Conservation (phyloP, 805 yeast genomes). For the Kuraishia cidri region DNA sequence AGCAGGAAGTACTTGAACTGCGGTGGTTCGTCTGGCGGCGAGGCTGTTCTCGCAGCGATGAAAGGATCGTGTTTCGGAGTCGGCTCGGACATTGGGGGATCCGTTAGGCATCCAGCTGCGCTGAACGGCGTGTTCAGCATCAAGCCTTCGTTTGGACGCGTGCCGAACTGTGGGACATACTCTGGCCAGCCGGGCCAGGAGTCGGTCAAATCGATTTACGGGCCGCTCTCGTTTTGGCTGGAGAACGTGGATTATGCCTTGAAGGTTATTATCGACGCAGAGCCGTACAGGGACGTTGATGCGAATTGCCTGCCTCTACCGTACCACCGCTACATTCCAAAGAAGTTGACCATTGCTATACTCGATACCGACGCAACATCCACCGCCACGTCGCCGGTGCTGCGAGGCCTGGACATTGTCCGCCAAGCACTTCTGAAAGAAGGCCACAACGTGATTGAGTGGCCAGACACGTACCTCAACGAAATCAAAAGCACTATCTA, state of each 20-base stretch:
- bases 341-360: conserved; percentile 29
- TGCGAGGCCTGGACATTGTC: conserved; percentile 28
- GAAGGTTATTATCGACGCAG: conserved; percentile 10
- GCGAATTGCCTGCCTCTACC: conserved; percentile 32
- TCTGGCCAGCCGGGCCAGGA: conserved; percentile 24
- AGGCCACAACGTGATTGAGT: conserved; percentile 41
- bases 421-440: conserved; percentile 20
- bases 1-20: conserved; percentile 37
- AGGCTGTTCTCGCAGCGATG: conserved; percentile 46
- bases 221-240: conserved; percentile 33
- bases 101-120: conserved; percentile 54
- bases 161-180: conserved; percentile 5
- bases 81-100: conserved; percentile 59
- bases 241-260: conserved; percentile 24
- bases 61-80: conserved; percentile 50
- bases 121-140: conserved; percentile 23
- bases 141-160: conserved; percentile 7
- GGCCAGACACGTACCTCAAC: conserved; percentile 31
- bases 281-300: conserved; percentile 37
- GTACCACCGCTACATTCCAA: conserved; percentile 12
- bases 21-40: conserved; percentile 61
- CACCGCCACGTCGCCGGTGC: conserved; percentile 35
- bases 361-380: conserved; percentile 29
- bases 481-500: conserved; percentile 20
- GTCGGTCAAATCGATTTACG: conserved; percentile 31